Evolutionary conservation across 2,329 filamentous ascomycete genomes (phyloP).

Genomic region (Colletotrichum sp.): DNA sequence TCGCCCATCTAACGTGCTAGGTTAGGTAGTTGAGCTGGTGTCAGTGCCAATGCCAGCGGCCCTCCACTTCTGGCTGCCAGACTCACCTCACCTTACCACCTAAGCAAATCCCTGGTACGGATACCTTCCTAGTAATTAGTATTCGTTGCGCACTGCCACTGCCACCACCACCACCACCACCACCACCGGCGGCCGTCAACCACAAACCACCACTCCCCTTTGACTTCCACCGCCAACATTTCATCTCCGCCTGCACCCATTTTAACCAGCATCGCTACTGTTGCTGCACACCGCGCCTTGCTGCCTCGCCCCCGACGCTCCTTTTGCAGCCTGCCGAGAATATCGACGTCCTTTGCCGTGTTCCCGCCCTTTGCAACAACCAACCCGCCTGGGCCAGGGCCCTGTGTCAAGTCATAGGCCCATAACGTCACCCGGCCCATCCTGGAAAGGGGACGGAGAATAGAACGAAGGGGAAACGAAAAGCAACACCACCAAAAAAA

Average conservation of each 20-base stretch:
- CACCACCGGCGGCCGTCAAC: background rate
- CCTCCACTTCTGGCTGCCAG: background rate
- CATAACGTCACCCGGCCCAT: constrained; percentile 20
- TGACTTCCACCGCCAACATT: constrained; percentile 6
- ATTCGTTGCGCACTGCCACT: background rate
- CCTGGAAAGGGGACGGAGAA: constrained; percentile 17
- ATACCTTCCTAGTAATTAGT: background rate
- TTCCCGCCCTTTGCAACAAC: background rate
- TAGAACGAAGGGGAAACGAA: constrained; percentile 20
- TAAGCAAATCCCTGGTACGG: background rate
- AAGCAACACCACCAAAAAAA: constrained; percentile 8
- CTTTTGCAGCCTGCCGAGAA: background rate
- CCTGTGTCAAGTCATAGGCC: constrained; percentile 14
- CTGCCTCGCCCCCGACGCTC: background rate
- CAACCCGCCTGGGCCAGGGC: constrained; percentile 6
- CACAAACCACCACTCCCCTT: background rate
- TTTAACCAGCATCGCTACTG: constrained; percentile 9
- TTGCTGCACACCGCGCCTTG: background rate
- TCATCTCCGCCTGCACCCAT: background rate
- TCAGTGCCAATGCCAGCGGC: background rate
- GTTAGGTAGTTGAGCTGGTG: background rate
- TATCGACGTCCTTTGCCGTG: background rate
- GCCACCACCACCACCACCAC: background rate
- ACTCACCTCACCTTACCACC: background rate
- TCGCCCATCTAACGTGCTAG: background rate